Percentiles rank a stretch among this genome's conserved stretches.
Evolutionary conservation across 2,329 filamentous ascomycete species (phyloP).

Genomic region (Fusarium protoensiforme): DNA sequence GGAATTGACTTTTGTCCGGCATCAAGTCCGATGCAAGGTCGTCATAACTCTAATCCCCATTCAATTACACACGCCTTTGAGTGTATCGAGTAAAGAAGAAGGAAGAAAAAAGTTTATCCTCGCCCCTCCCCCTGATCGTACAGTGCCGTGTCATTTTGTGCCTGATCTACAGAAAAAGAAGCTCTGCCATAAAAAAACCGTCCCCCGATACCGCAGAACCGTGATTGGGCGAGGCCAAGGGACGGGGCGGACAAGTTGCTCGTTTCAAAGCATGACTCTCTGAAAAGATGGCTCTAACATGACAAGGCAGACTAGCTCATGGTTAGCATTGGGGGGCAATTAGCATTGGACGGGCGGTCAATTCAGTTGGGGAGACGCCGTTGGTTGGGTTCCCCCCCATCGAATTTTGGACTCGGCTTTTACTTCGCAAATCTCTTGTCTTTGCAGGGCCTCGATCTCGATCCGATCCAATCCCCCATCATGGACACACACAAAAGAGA

Average conservation of each 20-base stretch:
- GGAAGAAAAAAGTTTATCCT: background rate
- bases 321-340: background rate
- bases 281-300: slow-evolving; percentile 10
- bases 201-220: background rate
- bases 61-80: background rate
- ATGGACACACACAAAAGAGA: background rate
- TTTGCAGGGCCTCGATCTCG: background rate
- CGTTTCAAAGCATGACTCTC: background rate
- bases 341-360: background rate
- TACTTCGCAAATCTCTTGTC: background rate
- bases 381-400: background rate
- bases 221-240: background rate
- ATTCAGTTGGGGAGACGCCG: slow-evolving; percentile 2
- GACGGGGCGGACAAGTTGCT: background rate
- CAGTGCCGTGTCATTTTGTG: slow-evolving; percentile 2
- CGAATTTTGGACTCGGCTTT: slow-evolving; percentile 8
- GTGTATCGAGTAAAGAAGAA: background rate
- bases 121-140: background rate
- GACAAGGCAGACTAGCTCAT: background rate
- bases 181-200: background rate
- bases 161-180: slow-evolving; percentile 23
- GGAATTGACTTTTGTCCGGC: background rate
- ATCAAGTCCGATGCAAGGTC: background rate
- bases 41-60: slow-evolving; percentile 15
- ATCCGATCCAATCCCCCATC: background rate